Conservation (phyloP, 257 asterid genomes). For the Striga asiatica region DNA sequence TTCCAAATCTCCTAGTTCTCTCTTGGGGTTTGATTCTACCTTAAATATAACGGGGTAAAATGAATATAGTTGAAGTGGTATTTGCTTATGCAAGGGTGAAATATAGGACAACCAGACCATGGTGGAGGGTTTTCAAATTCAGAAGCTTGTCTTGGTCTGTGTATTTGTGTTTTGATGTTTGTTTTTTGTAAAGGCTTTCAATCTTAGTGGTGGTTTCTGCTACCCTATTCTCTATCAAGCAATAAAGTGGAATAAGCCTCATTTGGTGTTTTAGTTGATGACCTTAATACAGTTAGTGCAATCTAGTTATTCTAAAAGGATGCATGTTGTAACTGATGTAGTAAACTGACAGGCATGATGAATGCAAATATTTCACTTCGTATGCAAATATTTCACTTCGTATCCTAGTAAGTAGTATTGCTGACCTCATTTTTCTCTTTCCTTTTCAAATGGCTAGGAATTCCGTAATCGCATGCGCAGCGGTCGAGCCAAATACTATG, state of each 20-base stretch:
- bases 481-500: constrained; percentile 60
- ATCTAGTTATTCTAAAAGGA: not conserved
- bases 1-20: too few relatives aligned
- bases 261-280: not conserved
- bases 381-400: not conserved
- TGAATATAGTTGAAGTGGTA: too few relatives aligned
- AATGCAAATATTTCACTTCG: not conserved
- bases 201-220: not conserved
- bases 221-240: too few relatives aligned
- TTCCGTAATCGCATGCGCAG: constrained; percentile 64
- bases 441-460: constrained; percentile 23
- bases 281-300: not conserved
- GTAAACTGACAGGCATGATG: not conserved
- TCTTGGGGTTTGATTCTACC: too few relatives aligned
- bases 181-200: too few relatives aligned
- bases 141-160: too few relatives aligned
- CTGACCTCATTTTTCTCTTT: not conserved
- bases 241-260: not conserved
- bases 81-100: too few relatives aligned
- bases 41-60: too few relatives aligned
- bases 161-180: too few relatives aligned
- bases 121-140: too few relatives aligned
- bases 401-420: constrained; percentile 3
- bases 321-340: not conserved
- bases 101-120: too few relatives aligned